A percentile compares a stretch with the other conserved stretches of the same genome.
phyloP scores from a whole-genome alignment of 2,329 filamentous ascomycete genomes.

The Domatiomyces catenatus region DNA sequence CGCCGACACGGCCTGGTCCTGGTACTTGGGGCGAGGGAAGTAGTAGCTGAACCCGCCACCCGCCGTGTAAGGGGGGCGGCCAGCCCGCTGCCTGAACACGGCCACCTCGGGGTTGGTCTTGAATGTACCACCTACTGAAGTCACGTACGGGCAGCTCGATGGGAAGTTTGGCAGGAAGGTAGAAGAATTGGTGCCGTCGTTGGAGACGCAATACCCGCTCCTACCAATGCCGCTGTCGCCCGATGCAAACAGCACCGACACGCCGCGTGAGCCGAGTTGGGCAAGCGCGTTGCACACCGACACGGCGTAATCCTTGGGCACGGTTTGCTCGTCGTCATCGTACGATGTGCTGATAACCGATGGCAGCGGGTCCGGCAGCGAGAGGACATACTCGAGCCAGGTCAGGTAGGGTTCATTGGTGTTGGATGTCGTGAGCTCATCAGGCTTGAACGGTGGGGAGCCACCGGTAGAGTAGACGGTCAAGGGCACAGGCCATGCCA shows the following conservation, averaged over 20 bases:
- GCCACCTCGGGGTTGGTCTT: constrained; percentile 34
- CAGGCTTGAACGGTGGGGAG: constrained; percentile 36
- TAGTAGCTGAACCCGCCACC: constrained; percentile 40
- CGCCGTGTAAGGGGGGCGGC: constrained; percentile 22
- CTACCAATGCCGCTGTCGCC: constrained; percentile 44
- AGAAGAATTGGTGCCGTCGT: constrained; percentile 42
- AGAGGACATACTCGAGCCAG: constrained; percentile 45
- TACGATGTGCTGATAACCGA: constrained; percentile 51
- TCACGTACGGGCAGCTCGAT: constrained; percentile 52
- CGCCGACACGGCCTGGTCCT: constrained; percentile 28
- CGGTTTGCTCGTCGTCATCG: constrained; percentile 50
- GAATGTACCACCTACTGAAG: constrained; percentile 45
- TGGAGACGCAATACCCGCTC: constrained; percentile 39
- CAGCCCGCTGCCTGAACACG: constrained; percentile 29
- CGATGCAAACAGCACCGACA: constrained; percentile 47
- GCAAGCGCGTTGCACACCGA: constrained; percentile 49
- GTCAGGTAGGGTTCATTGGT: constrained; percentile 55
- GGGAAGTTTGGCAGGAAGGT: constrained; percentile 50
- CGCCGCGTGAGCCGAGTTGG: constrained; percentile 52
- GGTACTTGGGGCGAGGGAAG: constrained; percentile 34
- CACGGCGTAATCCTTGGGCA: constrained; percentile 45
- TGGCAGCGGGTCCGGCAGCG: constrained; percentile 37
- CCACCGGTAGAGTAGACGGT: constrained; percentile 43
- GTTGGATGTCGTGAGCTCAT: constrained; percentile 30
- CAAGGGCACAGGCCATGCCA: constrained; percentile 40